Evolutionary conservation across 208 protist genomes (phyloP).

Genomic region (Leishmania tarentolae): DNA sequence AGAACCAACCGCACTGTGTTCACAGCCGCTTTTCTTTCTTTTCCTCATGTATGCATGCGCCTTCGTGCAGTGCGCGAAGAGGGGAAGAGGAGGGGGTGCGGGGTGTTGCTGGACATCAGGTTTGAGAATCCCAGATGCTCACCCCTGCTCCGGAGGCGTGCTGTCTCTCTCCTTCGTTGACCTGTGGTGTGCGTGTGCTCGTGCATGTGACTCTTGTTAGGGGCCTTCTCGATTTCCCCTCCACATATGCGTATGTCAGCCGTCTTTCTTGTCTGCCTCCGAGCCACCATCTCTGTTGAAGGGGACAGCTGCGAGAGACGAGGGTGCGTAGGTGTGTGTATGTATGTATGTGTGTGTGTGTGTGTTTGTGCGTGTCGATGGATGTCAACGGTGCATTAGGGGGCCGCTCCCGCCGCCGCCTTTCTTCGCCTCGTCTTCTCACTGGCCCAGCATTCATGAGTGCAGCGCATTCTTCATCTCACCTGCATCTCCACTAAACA

Average conservation of each 20-base stretch:
- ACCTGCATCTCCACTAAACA: too few relatives aligned
- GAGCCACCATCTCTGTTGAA: background rate
- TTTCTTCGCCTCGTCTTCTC: background rate
- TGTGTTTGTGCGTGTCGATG: background rate
- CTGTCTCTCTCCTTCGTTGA: background rate
- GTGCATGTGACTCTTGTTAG: background rate
- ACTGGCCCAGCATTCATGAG: background rate
- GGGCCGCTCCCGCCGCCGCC: background rate
- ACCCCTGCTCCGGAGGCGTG: background rate
- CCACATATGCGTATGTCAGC: background rate
- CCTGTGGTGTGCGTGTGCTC: background rate
- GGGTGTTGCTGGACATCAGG: background rate
- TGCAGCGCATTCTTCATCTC: too few relatives aligned
- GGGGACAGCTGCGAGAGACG: background rate
- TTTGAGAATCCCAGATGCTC: background rate
- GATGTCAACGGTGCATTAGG: background rate
- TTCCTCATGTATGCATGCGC: background rate
- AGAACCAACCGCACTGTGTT: background rate
- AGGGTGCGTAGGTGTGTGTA: too few relatives aligned
- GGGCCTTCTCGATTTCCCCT: background rate
- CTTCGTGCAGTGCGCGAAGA: too few relatives aligned
- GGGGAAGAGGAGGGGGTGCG: background rate
- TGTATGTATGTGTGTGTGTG: too few relatives aligned
- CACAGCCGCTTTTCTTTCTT: background rate
- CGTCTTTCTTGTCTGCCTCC: background rate